phyloP scores from a whole-genome alignment of 495 filamentous ascomycete genomes.

The Penicillium silybi region DNA sequence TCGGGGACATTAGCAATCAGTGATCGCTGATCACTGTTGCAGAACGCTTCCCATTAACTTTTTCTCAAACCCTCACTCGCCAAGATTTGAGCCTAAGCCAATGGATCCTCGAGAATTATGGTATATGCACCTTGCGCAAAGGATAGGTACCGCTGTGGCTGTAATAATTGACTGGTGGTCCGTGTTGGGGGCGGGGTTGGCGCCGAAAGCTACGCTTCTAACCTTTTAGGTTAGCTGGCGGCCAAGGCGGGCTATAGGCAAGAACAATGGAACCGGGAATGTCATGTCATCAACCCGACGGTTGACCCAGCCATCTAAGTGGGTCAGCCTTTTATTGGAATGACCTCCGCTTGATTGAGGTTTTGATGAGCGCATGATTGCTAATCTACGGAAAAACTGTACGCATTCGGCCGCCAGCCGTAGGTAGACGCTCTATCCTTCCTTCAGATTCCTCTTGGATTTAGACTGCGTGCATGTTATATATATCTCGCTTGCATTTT shows the following conservation, averaged over 20 bases:
- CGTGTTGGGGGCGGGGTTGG: too few species aligned
- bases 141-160: neutral
- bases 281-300: too few species aligned
- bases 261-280: neutral
- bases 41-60: neutral
- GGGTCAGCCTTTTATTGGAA: neutral
- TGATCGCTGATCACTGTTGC: neutral
- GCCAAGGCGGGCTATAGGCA: too few species aligned
- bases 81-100: constrained; percentile 1
- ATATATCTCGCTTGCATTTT: too few species aligned
- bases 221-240: constrained; percentile 2
- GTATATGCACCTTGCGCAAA: neutral
- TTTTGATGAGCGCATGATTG: constrained; percentile 2
- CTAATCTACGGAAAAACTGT: neutral
- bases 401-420: neutral
- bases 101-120: too few species aligned
- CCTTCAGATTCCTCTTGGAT: too few species aligned
- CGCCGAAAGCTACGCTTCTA: constrained; percentile 4
- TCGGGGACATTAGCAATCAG: neutral
- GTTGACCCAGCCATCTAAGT: too few species aligned
- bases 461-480: too few species aligned
- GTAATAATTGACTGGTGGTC: neutral
- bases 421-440: neutral
- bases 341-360: neutral
- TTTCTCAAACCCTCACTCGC: neutral